Evolutionary conservation across 129 eudicot genomes (phyloP).

Genomic region (Artemisia tridentata): DNA sequence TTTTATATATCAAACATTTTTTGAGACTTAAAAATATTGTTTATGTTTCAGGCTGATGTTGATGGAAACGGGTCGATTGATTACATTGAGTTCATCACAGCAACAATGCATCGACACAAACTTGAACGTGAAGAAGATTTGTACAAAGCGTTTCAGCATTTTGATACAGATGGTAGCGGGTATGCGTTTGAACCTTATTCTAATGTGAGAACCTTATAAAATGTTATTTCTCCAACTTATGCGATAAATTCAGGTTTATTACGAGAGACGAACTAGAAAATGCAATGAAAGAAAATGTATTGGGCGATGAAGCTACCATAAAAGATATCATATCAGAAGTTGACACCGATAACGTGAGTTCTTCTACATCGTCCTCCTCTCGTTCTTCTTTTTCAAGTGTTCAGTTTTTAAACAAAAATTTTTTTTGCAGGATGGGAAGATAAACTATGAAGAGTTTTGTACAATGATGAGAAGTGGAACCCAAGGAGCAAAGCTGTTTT

Average conservation of each 20-base stretch:
- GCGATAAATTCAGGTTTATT: slow-evolving; percentile 49
- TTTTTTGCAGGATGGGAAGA: slow-evolving; percentile 69
- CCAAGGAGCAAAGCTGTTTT: slow-evolving; percentile 45
- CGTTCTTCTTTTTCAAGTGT: not conserved
- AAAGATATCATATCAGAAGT: slow-evolving; percentile 88
- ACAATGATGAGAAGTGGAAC: slow-evolving; percentile 76
- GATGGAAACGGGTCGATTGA: slow-evolving; percentile 94
- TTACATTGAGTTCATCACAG: slow-evolving; percentile 90
- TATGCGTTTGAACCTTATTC: slow-evolving; percentile 25
- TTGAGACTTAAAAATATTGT: not conserved
- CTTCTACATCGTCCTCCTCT: not conserved
- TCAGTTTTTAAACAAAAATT: slow-evolving; percentile 1
- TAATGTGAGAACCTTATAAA: not conserved
- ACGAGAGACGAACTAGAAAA: slow-evolving; percentile 86
- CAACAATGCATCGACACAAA: slow-evolving; percentile 94
- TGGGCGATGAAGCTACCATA: slow-evolving; percentile 78
- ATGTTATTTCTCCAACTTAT: not conserved
- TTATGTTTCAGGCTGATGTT: slow-evolving; percentile 67
- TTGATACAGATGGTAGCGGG: slow-evolving; percentile 87
- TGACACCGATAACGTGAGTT: slow-evolving; percentile 78
- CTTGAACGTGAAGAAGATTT: slow-evolving; percentile 79
- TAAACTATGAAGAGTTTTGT: slow-evolving; percentile 64
- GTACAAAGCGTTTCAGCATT: slow-evolving; percentile 82
- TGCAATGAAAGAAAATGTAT: slow-evolving; percentile 82
- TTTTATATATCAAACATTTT: not conserved